Percentiles rank a stretch among this genome's conserved stretches.
phyloP scores from a whole-genome alignment of 2,329 filamentous ascomycete genomes.

The Lecanicillium sp. region DNA sequence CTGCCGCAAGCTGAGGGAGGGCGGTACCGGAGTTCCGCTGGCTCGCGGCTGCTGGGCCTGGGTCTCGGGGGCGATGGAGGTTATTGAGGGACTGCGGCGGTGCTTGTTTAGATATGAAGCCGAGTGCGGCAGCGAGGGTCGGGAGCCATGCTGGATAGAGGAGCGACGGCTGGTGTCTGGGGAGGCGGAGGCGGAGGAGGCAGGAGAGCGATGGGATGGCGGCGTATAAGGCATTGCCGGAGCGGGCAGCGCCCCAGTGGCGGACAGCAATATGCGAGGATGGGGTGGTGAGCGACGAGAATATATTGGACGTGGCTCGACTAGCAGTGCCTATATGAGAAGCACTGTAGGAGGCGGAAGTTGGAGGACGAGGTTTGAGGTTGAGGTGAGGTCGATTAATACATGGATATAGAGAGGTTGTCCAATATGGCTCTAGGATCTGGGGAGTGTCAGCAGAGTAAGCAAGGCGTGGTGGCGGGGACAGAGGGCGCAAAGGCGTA shows the following conservation, averaged over 20 bases:
- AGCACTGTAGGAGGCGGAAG: slow-evolving; percentile 10
- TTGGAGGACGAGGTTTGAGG: background rate
- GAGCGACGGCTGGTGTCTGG: slow-evolving; percentile 53
- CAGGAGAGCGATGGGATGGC: slow-evolving; percentile 60
- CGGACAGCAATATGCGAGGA: background rate
- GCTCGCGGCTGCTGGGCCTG: slow-evolving; percentile 41
- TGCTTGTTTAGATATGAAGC: slow-evolving; percentile 61
- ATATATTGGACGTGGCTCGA: background rate
- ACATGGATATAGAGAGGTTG: background rate
- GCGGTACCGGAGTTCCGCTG: slow-evolving; percentile 26
- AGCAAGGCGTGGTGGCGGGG: background rate
- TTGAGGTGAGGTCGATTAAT: background rate
- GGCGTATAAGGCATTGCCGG: slow-evolving; percentile 82
- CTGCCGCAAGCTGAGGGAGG: slow-evolving; percentile 59
- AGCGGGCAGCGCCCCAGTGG: slow-evolving; percentile 8
- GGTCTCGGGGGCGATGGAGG: slow-evolving; percentile 30
- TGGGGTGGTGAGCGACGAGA: background rate
- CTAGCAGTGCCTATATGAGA: slow-evolving; percentile 9
- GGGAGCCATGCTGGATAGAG: slow-evolving; percentile 45
- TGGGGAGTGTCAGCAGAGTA: background rate
- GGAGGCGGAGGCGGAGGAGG: slow-evolving; percentile 51
- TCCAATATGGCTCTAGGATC: slow-evolving; percentile 13
- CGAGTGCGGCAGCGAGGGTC: slow-evolving; percentile 55
- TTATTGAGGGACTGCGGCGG: slow-evolving; percentile 50
- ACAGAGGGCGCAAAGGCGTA: background rate